A percentile compares a stretch with the other conserved stretches of the same genome.
Conservation (phyloP, 768 basidiomycete species). For the Tulasnella sp. region DNA sequence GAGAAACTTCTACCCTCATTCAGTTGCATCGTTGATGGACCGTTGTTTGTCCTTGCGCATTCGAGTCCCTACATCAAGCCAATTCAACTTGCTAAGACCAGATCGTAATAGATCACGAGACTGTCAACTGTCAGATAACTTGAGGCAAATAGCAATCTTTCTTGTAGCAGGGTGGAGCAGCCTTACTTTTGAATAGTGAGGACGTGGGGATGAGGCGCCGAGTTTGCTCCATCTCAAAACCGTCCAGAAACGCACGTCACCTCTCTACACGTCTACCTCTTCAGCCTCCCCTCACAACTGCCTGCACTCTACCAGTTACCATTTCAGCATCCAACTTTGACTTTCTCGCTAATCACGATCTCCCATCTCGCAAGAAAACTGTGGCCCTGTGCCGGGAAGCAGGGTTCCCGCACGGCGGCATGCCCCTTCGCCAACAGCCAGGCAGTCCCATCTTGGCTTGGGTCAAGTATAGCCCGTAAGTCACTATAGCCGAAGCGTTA, state of each 20-base stretch:
- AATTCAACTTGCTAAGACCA: too few relatives aligned
- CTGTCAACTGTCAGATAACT: too few relatives aligned
- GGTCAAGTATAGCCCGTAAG: not conserved
- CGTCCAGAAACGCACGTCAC: not conserved
- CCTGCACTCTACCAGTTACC: not conserved
- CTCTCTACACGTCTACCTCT: not conserved
- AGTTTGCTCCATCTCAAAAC: not conserved
- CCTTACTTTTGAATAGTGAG: too few relatives aligned
- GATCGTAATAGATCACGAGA: too few relatives aligned
- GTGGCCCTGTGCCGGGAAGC: not conserved
- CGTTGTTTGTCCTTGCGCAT: too few relatives aligned
- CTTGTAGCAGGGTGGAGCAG: too few relatives aligned
- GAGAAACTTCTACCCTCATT: too few relatives aligned
- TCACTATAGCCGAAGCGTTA: not conserved
- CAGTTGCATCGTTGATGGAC: too few relatives aligned
- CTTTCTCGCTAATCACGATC: not conserved
- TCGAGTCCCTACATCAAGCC: too few relatives aligned
- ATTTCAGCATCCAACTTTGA: not conserved
- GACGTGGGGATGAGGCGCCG: not conserved
- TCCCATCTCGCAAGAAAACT: not conserved
- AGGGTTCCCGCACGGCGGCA: not conserved
- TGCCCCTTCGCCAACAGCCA: not conserved
- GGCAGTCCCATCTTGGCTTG: not conserved
- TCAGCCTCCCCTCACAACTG: not conserved
- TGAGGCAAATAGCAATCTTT: too few relatives aligned